phyloP scores from a whole-genome alignment of 352 stramenopile species.

The Phytophthora colocasiae region DNA sequence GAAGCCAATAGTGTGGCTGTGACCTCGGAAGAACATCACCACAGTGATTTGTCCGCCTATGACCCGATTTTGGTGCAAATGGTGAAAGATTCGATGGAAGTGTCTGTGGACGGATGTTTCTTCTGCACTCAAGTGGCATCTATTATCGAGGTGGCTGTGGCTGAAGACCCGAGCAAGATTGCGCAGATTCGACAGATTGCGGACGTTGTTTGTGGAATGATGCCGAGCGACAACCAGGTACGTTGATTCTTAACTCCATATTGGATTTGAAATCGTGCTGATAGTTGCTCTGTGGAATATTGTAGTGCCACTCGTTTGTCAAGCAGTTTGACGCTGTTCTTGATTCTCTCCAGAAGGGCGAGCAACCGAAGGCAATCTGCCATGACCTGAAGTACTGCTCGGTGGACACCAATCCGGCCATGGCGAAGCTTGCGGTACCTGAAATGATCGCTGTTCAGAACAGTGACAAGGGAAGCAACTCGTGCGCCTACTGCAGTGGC shows the following conservation, averaged over 20 bases:
- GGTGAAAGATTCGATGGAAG: slow-evolving; percentile 46
- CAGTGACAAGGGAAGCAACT: slow-evolving; percentile 36
- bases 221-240: slow-evolving; percentile 72
- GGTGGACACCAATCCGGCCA: slow-evolving; percentile 22
- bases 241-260: neutral
- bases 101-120: slow-evolving; percentile 59
- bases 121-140: slow-evolving; percentile 75
- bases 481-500: slow-evolving; percentile 69
- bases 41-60: slow-evolving; percentile 29
- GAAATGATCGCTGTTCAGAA: slow-evolving; percentile 21
- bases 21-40: slow-evolving; percentile 10
- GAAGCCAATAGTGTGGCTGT: slow-evolving; percentile 18
- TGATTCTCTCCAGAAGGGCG: slow-evolving; percentile 69
- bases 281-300: slow-evolving; percentile 15
- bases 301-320: slow-evolving; percentile 70
- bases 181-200: slow-evolving; percentile 66
- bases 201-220: slow-evolving; percentile 65
- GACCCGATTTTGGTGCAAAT: slow-evolving; percentile 39
- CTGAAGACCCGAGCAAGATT: slow-evolving; percentile 60
- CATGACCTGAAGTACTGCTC: slow-evolving; percentile 70
- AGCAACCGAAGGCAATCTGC: slow-evolving; percentile 66
- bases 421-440: slow-evolving; percentile 21
- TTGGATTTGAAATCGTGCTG: slow-evolving; percentile 1
- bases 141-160: slow-evolving; percentile 61
- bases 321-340: slow-evolving; percentile 68